Base-by-base conservation (phyloP, 2,329 filamentous ascomycete genomes). In the Claviceps sp. region DNA sequence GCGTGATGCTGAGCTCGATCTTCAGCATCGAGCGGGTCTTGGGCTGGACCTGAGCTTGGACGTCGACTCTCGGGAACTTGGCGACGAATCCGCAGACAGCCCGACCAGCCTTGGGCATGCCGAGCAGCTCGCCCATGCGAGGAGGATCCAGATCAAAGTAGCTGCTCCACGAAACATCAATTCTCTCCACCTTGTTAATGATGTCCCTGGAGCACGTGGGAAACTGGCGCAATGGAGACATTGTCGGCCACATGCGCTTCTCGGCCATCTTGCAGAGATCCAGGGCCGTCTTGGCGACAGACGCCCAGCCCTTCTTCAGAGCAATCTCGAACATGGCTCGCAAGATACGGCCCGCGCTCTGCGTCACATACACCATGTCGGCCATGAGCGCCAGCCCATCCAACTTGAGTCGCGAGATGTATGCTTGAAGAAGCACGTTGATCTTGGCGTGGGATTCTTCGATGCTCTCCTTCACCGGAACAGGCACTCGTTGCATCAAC, bases 201-300 rank as follows among this genome's bases (percentile, higher is more conserved):
- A 97, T 87, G 54, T 97, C 91, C 42, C 82, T 76, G 3, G 90
- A 82, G 62, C 89, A 95, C 41, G 74, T 72, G 3, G 85, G 80
- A 63, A 98, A 98, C 63, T 98, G 93, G 51, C 93, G 82, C 37
- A 98, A 75, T 11, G 94, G 93, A 40, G 88, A 88, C 93, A 97
- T 98, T 5, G 91, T 97, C 14, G 91, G 90, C 93, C 93, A 98
- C 94, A 98, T 98, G 48, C 94, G 81, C 75, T 95, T 95, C 73
- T 98, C 93, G 0, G 91, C 93, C 88, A 95, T 97, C 72, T 98
- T 98, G 72, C 94, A 98, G 50, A 98, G 77, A 61, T 95, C 88
- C 43, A 98, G 74, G 0, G 93, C 90, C 56, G 86, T 88, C 71
- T 93, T 95, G 8, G 93, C 88, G 3, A 97, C 93, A 16, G 83